Evolutionary conservation across 805 yeast species (phyloP), one percentile per base, ranked within the genome.

Genomic region (Metschnikowia picachoensis): DNA sequence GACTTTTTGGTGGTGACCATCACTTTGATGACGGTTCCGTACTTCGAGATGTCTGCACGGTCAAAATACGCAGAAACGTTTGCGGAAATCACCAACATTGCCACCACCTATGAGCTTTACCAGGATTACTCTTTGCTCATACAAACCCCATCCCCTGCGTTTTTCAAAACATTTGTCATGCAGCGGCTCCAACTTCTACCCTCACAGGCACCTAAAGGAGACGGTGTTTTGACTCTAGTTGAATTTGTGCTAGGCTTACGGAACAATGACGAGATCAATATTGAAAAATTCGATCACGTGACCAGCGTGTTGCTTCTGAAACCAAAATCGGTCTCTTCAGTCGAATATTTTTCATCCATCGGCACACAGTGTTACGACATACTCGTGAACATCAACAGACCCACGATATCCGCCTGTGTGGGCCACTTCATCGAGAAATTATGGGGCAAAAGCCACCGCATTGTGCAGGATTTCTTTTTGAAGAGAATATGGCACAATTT

Each of bases 221-320:
- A 85, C 57, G 97, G 98, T 0, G 80, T 94, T 2, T 65, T 78
- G 28, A 74, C 90, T 2, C 64, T 92, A 41, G 73, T 90, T 28
- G 97, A 92, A 62, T 80, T 87, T 51, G 72, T 87, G 0, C 69
- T 86, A 12, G 96, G 96, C 0, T 69, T 87, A 25, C 70, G 96
- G 46, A 95, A 88, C 35, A 73, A 75, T 44, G 92, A 85, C 46
- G 82, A 80, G 11, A 64, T 89, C 12, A 82, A 82, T 51, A 64
- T 82, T n/a, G 80, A 79, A 30, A 85, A 81, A 52, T 71, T 87
- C 39, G 80, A 79, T 27, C 78, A 82, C 47, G 85, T 87, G 1
- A 79, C 86, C n/a, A 76, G 74, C 35, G 73, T 88, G 2, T 61
- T 92, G 13, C 60, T 85, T 28, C 65, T 82, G 14, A 82, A 82